Base-by-base conservation (phyloP, 2,329 filamentous ascomycete genomes). In the Corinectria fuckeliana region DNA sequence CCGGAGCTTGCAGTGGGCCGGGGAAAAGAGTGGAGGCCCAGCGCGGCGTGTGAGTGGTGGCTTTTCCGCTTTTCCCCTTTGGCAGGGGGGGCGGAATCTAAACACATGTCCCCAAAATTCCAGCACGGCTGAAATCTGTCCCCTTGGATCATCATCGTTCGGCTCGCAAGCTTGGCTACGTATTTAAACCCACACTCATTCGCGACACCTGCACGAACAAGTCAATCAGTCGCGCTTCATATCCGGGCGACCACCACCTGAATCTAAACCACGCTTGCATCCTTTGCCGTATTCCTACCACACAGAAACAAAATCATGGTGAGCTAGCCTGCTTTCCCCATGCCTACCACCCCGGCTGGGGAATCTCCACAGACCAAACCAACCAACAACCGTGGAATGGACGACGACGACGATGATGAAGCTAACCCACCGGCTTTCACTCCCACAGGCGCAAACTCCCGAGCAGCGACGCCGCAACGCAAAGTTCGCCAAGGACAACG, bases 391-490 rank as follows among this genome's bases (percentile, higher is more conserved):
- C 39, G 47, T 13, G 51, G 5, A 32, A 23, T 42, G 36, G 44
- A 58, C 47, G 16, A 42, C 60, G 56, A 53, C 52, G 44, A 58
- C 47, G 16, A 42, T 57, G 56, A 53, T 54, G 54, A 60, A 67
- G 52, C 39, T 58, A 67, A 65, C 64, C 58, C 60, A n/a, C n/a
- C 60, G 34, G 52, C 18, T 57, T 28, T n/a, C 38, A 14, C 9
- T 28, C 28, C 36, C 21, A 20, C 50, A 93, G 91, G 90, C 88
- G 69, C 91, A 94, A 88, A 95, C 91, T 68, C 91, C 89, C 69
- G 86, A 92, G 77, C 92, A 95, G 82, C 89, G 91, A 76, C 87
- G 87, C 72, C 88, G 89, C 64, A 95, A 95, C 81, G 86, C 86
- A 72, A 90, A 90, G 78, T 96, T 92, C 78, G 88, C 84, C 67